Evolutionary conservation across 2,329 filamentous ascomycete genomes (phyloP), one percentile per base, ranked within the genome.

Genomic region (Pestalotiopsis sp.): DNA sequence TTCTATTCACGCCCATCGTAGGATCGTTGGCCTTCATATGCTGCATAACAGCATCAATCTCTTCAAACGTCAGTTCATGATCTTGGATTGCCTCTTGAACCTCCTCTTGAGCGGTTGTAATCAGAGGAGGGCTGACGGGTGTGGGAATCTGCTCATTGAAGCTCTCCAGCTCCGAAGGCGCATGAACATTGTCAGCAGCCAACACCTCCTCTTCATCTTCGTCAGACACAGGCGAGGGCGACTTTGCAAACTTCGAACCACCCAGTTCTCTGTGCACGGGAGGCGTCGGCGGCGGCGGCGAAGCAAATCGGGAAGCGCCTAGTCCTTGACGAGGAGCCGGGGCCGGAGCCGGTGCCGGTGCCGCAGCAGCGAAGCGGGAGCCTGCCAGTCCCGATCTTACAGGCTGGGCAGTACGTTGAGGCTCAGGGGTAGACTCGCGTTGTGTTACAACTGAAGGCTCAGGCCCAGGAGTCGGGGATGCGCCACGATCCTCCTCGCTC

Each of bases 31-130:
- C 87, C 74, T 94, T 91, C 74, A 98, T 87, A 70, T 96, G 92
- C 72, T 91, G 89, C 94, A 98, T 97, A 66, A 98, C 90, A 59
- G 92, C 93, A 82, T 98, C 95, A 75, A 98, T 95, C 77, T 98
- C 94, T 73, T 95, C 91, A 74, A 93, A 93, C 0, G 91, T 88
- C 6, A 83, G 85, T 70, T 84, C 83, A 23, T 75, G 75, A 6
- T 76, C 75, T 36, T 36, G 31, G 31, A 36, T 36, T 9, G 31
- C 31, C 31, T 36, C 31, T 36, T 36, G 31, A 9, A 36, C 31
- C 6, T 36, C 31, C 6, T 36, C 31, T 36, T 36, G 27, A 20
- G 27, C 25, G 14, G 45, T 52, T 9, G 27, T 20, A 23, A 77
- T 72, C 1, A 75, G 77, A 58, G 76, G 76, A 56, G 72, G 75